Conservation (phyloP, 139 green algal species). For the Auxenochlorella pyrenoidosa region DNA sequence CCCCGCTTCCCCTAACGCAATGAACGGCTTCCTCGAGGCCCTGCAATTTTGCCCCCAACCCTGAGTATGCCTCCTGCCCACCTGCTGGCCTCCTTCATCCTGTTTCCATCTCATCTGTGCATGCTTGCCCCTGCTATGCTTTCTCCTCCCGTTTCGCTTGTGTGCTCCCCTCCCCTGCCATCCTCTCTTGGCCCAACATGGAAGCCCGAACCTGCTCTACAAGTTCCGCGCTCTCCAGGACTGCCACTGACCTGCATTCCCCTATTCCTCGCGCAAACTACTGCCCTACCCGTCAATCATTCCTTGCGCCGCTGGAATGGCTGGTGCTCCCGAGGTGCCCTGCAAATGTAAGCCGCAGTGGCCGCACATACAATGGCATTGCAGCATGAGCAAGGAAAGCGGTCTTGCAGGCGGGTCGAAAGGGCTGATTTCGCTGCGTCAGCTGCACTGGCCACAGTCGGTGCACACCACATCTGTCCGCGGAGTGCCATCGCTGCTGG, state of each 20-base stretch:
- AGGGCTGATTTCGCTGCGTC: background rate
- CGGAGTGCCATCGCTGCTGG: background rate
- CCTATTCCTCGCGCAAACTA: background rate
- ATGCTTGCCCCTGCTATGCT: background rate
- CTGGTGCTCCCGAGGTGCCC: no score
- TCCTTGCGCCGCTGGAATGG: no score
- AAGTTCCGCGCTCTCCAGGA: background rate
- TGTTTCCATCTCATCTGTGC: background rate
- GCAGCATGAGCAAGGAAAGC: no score
- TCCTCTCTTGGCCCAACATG: background rate
- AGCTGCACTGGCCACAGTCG: background rate
- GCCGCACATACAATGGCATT: no score
- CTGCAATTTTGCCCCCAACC: no score
- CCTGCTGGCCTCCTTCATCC: background rate
- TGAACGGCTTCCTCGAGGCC: background rate
- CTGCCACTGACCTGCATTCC: background rate
- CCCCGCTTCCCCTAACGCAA: no score
- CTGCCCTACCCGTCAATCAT: background rate
- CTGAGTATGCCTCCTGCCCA: background rate
- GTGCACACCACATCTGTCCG: background rate
- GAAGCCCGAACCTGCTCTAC: background rate
- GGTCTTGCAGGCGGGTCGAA: background rate
- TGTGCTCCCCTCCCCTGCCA: background rate
- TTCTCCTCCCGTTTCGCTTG: background rate
- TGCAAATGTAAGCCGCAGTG: background rate